A percentile compares a stretch with the other conserved stretches of the same genome.
Evolutionary conservation across 176 grass and related monocot species (phyloP).

Genomic region (Urochloa ruziziensis): DNA sequence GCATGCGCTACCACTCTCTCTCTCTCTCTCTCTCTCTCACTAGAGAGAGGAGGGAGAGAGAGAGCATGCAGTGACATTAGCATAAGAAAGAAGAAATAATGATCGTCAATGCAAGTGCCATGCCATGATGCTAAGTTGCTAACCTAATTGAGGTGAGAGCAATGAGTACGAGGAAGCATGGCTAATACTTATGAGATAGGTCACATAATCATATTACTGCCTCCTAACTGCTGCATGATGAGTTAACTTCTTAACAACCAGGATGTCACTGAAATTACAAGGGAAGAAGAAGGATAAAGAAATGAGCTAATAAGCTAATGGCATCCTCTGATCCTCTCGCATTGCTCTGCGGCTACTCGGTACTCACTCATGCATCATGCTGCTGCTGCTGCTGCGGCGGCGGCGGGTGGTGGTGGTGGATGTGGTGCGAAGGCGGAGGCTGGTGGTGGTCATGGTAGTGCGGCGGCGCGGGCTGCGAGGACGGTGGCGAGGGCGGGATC

Average conservation of each 20-base stretch:
- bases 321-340: conserved; percentile 35
- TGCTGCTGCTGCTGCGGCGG: conserved; percentile 10
- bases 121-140: conserved; percentile 23
- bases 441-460: not conserved
- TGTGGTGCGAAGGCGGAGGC: conserved; percentile 6
- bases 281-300: conserved; percentile 18
- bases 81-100: conserved; percentile 1
- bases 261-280: conserved; percentile 46
- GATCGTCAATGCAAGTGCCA: conserved; percentile 14
- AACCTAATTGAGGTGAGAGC: conserved; percentile 27
- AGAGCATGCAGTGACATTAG: not conserved
- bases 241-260: conserved; percentile 30
- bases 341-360: conserved; percentile 11
- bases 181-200: not conserved
- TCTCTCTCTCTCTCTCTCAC: not conserved
- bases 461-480: not conserved
- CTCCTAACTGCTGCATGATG: conserved; percentile 40
- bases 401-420: not conserved
- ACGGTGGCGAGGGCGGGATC: not conserved
- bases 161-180: not conserved
- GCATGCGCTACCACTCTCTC: conserved; percentile 11
- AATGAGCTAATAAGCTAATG: conserved; percentile 42
- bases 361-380: conserved; percentile 29
- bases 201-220: conserved; percentile 32
- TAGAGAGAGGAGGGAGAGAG: not conserved